Conservation (phyloP, 805 yeast species). For the Wickerhamiella alocasiicola region DNA sequence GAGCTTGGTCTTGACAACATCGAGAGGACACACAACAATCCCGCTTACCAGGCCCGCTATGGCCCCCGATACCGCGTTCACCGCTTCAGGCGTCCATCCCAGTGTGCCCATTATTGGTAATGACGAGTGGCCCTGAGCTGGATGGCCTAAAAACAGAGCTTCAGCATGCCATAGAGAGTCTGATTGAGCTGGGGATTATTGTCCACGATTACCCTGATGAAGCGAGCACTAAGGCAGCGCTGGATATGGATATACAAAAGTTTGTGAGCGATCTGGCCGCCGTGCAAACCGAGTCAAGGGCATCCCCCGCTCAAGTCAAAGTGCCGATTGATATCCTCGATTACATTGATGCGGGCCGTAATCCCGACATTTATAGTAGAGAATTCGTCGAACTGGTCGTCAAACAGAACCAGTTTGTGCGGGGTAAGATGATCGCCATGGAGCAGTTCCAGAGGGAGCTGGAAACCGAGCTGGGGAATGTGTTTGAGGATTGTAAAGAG, state of each 20-base stretch:
- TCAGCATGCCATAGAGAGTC: constrained; percentile 55
- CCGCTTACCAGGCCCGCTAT: constrained; percentile 89
- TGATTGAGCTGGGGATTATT: constrained; percentile 79
- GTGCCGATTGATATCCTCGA: constrained; percentile 72
- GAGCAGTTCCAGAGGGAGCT: constrained; percentile 46
- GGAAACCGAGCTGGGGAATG: constrained; percentile 55
- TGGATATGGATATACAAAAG: constrained; percentile 24
- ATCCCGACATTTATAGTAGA: constrained; percentile 92
- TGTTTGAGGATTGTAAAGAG: constrained; percentile 61
- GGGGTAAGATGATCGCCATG: constrained; percentile 72
- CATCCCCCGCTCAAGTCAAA: constrained; percentile 15
- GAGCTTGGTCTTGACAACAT: constrained; percentile 85
- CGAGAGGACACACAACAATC: constrained; percentile 82
- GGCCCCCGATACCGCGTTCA: constrained; percentile 81
- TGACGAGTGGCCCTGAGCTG: constrained; percentile 2
- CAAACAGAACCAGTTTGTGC: constrained; percentile 71
- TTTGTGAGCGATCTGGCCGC: constrained; percentile 17
- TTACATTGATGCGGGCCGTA: constrained; percentile 91
- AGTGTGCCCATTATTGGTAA: background rate
- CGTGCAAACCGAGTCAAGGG: constrained; percentile 12
- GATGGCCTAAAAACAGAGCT: constrained; percentile 28
- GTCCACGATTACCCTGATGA: constrained; percentile 92
- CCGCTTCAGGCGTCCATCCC: constrained; percentile 21
- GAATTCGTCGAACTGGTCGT: constrained; percentile 94
- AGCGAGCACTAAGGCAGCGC: constrained; percentile 55